These are phyloP conservation scores for Hemileccinum rubropunctum DNA, from an alignment of 768 basidiomycete genomes.

Conservation along the genomic window DNA sequence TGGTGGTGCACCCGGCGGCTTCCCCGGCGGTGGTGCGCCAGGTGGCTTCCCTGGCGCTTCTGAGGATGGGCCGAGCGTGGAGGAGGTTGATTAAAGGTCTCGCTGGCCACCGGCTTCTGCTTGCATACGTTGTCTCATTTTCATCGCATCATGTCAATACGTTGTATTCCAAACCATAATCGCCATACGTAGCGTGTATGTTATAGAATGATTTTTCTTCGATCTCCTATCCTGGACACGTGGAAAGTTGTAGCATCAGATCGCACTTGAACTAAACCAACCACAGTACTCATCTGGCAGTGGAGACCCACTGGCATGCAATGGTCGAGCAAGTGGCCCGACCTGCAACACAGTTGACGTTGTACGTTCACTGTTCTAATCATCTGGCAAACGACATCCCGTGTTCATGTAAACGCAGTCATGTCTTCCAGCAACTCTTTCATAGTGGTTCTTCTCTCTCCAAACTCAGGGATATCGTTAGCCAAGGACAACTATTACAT, in stretches of 20 bases:
- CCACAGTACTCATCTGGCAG: too few relatives aligned
- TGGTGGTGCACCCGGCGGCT: slow-evolving; percentile 54
- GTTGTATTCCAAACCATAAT: slow-evolving; percentile 32
- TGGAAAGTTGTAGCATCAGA: too few relatives aligned
- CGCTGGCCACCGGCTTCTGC: slow-evolving; percentile 11
- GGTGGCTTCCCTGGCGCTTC: slow-evolving; percentile 67
- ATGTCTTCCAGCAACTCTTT: slow-evolving; percentile 46
- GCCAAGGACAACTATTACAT: slow-evolving; percentile 58
- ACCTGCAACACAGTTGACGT: slow-evolving; percentile 20
- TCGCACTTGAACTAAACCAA: neutral
- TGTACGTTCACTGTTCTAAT: slow-evolving; percentile 20
- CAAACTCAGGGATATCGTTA: slow-evolving; percentile 64
- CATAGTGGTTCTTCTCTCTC: slow-evolving; percentile 51
- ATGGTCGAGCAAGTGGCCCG: slow-evolving; percentile 29
- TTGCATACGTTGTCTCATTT: slow-evolving; percentile 23
- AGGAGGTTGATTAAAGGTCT: slow-evolving; percentile 76
- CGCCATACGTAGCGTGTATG: slow-evolving; percentile 26
- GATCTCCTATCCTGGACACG: too few relatives aligned
- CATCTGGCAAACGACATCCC: neutral
- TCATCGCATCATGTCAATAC: slow-evolving; percentile 31
- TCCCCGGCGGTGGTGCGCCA: slow-evolving; percentile 57
- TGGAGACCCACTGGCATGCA: too few relatives aligned
- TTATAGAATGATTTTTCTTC: slow-evolving; percentile 28
- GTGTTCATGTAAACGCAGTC: slow-evolving; percentile 27
- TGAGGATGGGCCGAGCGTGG: slow-evolving; percentile 86